These are phyloP conservation scores for Spiromastix sp. DNA, from an alignment of 2,329 filamentous ascomycete genomes.

Conservation along the genomic window DNA sequence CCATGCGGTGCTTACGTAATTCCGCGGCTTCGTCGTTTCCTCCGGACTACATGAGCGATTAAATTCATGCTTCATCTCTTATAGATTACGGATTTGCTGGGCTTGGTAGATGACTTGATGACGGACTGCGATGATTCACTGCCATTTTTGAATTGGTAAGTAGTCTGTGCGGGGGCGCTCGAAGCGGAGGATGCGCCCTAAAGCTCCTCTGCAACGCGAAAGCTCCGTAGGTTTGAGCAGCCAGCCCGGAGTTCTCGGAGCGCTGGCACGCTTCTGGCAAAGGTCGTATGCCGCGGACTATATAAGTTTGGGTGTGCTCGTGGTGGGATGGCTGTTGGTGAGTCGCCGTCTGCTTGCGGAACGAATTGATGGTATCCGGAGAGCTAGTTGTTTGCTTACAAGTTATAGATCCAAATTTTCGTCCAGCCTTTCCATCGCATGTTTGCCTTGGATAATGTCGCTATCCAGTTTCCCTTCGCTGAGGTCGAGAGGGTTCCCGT, in stretches of 20 bases:
- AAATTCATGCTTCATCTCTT: no score
- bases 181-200: no score
- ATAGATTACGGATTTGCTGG: no score
- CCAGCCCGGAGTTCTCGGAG: conserved; percentile 32
- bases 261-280: conserved; percentile 44
- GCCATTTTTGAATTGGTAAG: no score
- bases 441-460: conserved; percentile 78
- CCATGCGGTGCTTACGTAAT: no score
- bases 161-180: no score
- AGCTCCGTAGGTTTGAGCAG: conserved; percentile 9
- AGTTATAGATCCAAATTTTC: conserved; percentile 50
- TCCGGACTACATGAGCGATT: no score
- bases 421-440: conserved; percentile 86
- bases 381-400: conserved; percentile 2
- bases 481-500: conserved; percentile 73
- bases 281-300: conserved; percentile 85
- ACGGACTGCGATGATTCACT: no score
- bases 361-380: conserved; percentile 4
- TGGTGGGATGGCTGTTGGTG: conserved; percentile 46
- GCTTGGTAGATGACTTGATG: no score
- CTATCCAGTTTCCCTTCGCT: conserved; percentile 80
- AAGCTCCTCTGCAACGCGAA: no score
- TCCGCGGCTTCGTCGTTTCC: no score
- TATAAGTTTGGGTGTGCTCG: conserved; percentile 62
- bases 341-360: conserved; percentile 7